Evolutionary conservation across 1,284 basidiomycete genomes (phyloP).

Genomic region (Volvariella volvacea): DNA sequence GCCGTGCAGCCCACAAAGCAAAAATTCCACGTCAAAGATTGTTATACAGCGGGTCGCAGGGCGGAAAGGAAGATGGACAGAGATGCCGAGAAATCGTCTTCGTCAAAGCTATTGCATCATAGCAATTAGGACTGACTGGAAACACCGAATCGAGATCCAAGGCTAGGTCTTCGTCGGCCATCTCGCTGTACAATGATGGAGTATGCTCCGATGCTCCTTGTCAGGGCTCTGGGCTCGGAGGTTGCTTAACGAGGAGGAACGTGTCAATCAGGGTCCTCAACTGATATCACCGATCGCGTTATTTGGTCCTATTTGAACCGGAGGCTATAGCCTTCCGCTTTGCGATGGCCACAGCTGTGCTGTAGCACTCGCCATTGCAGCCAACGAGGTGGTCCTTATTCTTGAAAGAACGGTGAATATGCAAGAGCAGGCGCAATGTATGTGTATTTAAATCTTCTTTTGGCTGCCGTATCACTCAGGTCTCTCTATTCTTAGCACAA

Average conservation of each 20-base stretch:
- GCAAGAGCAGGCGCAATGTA: no score
- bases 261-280: no score
- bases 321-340: no score
- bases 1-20: conserved; percentile 9
- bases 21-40: conserved; percentile 4
- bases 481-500: no score
- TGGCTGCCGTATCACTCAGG: no score
- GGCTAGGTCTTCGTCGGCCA: conserved; percentile 16
- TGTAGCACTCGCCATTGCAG: no score
- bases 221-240: not conserved
- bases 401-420: no score
- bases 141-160: conserved; percentile 23
- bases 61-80: conserved; percentile 3
- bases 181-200: conserved; percentile 4
- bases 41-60: conserved; percentile 5
- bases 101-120: not conserved
- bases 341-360: no score
- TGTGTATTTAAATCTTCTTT: no score
- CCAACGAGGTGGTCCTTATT: no score
- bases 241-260: conserved; percentile 3
- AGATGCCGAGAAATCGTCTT: not conserved
- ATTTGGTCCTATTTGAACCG: no score
- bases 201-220: not conserved
- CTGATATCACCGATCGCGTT: no score
- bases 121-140: conserved; percentile 18